These are phyloP conservation scores for Claviceps lovelessii DNA, from an alignment of 2,329 filamentous ascomycete species.

Conservation along the genomic window DNA sequence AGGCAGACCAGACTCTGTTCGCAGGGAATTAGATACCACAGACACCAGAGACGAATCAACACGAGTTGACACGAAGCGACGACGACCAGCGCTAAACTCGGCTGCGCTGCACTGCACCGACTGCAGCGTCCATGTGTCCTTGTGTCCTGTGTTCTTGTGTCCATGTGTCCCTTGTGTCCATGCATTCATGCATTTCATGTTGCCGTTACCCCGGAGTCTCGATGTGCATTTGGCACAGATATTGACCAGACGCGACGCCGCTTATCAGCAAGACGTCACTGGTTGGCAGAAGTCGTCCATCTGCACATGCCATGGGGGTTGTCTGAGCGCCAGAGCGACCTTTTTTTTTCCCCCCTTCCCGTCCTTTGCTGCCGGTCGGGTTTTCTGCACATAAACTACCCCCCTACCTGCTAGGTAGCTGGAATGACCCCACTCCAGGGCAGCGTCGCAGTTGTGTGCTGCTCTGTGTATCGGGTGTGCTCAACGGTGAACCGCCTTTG, in stretches of 20 bases:
- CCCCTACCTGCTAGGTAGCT: not conserved
- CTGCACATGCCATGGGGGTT: no score
- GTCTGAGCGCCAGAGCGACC: no score
- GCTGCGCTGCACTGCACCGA: not conserved
- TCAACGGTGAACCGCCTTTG: not conserved
- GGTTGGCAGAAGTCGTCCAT: no score
- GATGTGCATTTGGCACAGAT: no score
- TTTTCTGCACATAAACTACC: no score
- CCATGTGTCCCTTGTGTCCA: no score
- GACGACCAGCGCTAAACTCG: not conserved
- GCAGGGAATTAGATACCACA: not conserved
- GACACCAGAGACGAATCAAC: not conserved
- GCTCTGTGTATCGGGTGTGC: not conserved
- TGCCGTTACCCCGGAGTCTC: not conserved
- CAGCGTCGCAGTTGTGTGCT: not conserved
- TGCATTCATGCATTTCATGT: not conserved
- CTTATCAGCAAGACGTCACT: no score
- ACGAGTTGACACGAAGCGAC: not conserved
- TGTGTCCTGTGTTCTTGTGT: no score
- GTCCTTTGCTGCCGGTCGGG: no score
- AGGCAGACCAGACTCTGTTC: not conserved
- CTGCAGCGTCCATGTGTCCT: not conserved
- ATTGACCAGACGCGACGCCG: no score
- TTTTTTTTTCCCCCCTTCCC: no score
- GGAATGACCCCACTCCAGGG: not conserved